Percentiles rank a stretch among this genome's conserved stretches.
phyloP scores from a whole-genome alignment of 2,329 filamentous ascomycete genomes.

The Calonectria montana region DNA sequence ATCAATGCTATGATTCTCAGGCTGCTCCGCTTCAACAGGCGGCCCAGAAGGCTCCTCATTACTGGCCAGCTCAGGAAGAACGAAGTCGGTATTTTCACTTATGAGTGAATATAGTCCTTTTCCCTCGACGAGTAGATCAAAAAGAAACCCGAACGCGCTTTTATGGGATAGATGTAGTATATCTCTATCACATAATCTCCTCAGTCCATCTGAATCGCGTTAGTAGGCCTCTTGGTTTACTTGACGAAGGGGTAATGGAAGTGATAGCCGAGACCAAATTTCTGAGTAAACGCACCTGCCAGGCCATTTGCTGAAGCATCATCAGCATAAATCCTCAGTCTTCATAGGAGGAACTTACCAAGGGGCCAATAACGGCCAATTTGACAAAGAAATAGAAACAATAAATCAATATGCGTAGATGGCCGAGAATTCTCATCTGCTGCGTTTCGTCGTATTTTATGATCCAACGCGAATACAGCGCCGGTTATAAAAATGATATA shows the following conservation, averaged over 20 bases:
- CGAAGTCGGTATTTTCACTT: neutral
- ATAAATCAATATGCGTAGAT: neutral
- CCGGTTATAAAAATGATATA: neutral
- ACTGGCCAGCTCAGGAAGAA: neutral
- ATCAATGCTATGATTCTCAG: neutral
- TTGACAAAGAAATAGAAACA: neutral
- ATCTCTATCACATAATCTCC: neutral
- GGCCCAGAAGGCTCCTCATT: no score
- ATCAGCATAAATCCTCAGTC: neutral
- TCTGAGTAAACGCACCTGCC: neutral
- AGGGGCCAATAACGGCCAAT: neutral
- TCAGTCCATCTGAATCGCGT: neutral
- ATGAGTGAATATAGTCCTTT: neutral
- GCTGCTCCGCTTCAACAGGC: neutral
- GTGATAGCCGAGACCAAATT: neutral
- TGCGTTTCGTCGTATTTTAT: neutral
- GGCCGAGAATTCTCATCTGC: neutral
- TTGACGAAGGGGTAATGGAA: neutral
- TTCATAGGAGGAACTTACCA: neutral
- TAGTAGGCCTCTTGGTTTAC: neutral
- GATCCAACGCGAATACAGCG: neutral
- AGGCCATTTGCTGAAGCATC: neutral
- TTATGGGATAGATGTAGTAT: neutral
- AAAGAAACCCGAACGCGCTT: neutral
- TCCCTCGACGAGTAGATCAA: neutral